A percentile compares a stretch with the other conserved stretches of the same genome.
phyloP scores from a whole-genome alignment of 192 early-diverging fungal species.

The Cetraspora pellucida region DNA sequence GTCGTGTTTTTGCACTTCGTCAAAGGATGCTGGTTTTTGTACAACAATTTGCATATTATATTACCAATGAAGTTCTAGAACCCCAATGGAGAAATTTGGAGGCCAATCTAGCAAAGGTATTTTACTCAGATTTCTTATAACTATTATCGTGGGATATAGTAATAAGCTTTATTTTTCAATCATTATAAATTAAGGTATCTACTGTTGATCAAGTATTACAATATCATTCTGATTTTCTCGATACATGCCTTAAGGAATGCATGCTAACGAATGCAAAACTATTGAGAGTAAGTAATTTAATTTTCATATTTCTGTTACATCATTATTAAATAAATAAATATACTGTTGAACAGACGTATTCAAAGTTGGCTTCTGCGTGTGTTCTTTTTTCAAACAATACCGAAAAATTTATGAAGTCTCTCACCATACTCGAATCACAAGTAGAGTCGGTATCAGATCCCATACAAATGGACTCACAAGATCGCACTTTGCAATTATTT shows the following conservation, averaged over 20 bases:
- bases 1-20: conserved; percentile 72
- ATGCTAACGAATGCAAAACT: conserved; percentile 84
- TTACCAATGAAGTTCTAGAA: conserved; percentile 91
- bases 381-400: conserved; percentile 61
- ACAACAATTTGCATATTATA: conserved; percentile 89
- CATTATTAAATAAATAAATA: not conserved
- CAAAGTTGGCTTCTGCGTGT: conserved; percentile 63
- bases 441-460: conserved; percentile 41
- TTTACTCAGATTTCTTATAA: not conserved
- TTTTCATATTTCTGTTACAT: not conserved
- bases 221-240: conserved; percentile 81
- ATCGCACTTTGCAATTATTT: conserved; percentile 37
- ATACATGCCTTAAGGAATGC: conserved; percentile 87
- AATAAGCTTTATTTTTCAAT: not conserved
- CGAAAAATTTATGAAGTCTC: conserved; percentile 52
- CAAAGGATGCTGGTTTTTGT: conserved; percentile 88
- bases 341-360: conserved; percentile 53
- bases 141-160: not conserved
- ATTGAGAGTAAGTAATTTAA: conserved; percentile 63
- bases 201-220: conserved; percentile 89
- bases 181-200: conserved; percentile 43
- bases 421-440: conserved; percentile 46
- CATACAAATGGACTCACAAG: conserved; percentile 45
- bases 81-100: conserved; percentile 83
- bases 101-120: conserved; percentile 57